These are phyloP conservation scores for Floccularia luteovirens DNA, from an alignment of 768 basidiomycete genomes.

Conservation along the genomic window DNA sequence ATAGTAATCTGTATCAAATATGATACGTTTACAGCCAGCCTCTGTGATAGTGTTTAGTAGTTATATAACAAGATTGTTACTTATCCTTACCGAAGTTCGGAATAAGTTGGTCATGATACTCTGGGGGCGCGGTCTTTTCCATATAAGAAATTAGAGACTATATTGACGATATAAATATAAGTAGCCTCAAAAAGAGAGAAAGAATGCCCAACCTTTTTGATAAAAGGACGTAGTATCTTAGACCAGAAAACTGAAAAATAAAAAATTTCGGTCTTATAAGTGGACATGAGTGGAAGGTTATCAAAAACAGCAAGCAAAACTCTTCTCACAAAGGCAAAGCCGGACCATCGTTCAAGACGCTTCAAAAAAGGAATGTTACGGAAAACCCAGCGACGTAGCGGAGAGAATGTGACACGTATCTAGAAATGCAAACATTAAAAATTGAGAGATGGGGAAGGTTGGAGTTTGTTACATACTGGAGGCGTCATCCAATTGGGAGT, in stretches of 20 bases:
- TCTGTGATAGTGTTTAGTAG: slow-evolving; percentile 15
- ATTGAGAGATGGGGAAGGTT: background rate
- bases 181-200: background rate
- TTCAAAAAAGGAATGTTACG: slow-evolving; percentile 7
- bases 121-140: slow-evolving; percentile 27
- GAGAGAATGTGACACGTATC: slow-evolving; percentile 10
- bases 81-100: slow-evolving; percentile 37
- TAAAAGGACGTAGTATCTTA: slow-evolving; percentile 2
- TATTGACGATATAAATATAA: background rate
- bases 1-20: slow-evolving; percentile 42
- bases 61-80: background rate
- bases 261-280: slow-evolving; percentile 7
- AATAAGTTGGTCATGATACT: slow-evolving; percentile 35
- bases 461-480: slow-evolving; percentile 23
- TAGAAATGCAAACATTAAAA: background rate
- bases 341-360: slow-evolving; percentile 7
- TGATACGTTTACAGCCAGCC: slow-evolving; percentile 46
- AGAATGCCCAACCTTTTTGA: slow-evolving; percentile 7
- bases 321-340: slow-evolving; percentile 2
- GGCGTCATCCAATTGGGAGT: slow-evolving; percentile 42
- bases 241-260: slow-evolving; percentile 7
- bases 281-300: background rate
- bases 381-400: slow-evolving; percentile 9
- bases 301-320: background rate
- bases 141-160: slow-evolving; percentile 26